Percentiles rank a stretch among this genome's conserved stretches.
These are phyloP conservation scores for Jamesozyma gamospora DNA, from an alignment of 805 yeast genomes.

Conservation along the genomic window DNA sequence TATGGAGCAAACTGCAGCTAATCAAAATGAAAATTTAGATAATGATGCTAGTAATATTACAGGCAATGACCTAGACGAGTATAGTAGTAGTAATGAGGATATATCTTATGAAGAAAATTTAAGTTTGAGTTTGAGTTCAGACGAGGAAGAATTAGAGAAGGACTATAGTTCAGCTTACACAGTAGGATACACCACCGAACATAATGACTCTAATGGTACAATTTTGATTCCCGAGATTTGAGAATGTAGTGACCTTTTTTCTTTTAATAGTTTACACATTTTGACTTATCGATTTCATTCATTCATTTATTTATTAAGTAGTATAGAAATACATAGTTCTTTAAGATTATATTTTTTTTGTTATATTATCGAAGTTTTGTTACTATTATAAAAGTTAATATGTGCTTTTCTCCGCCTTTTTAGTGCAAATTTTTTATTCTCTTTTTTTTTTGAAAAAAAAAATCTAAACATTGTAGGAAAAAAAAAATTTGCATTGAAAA, in stretches of 20 bases:
- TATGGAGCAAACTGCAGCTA: conserved; percentile 49
- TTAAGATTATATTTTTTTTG: too few species aligned
- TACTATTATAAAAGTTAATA: too few species aligned
- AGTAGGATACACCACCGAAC: conserved; percentile 6
- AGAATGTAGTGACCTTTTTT: background rate
- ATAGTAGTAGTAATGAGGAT: background rate
- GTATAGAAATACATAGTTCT: too few species aligned
- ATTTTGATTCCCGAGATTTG: conserved; percentile 20
- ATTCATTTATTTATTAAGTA: too few species aligned
- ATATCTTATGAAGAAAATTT: background rate
- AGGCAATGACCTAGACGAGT: background rate
- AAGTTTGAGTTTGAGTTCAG: background rate
- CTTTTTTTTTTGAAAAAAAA: too few species aligned
- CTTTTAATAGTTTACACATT: too few species aligned
- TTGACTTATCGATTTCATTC: too few species aligned
- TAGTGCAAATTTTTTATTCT: too few species aligned
- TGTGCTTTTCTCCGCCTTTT: too few species aligned
- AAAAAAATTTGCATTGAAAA: too few species aligned
- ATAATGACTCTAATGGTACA: conserved; percentile 17
- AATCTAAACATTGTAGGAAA: too few species aligned
- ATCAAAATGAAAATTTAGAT: conserved; percentile 7
- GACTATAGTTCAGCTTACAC: background rate
- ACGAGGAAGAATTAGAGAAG: background rate
- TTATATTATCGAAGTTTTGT: too few species aligned
- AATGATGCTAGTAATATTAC: background rate